Evolutionary conservation across 805 yeast genomes (phyloP).

Genomic region (Candida pseudofarinosa): DNA sequence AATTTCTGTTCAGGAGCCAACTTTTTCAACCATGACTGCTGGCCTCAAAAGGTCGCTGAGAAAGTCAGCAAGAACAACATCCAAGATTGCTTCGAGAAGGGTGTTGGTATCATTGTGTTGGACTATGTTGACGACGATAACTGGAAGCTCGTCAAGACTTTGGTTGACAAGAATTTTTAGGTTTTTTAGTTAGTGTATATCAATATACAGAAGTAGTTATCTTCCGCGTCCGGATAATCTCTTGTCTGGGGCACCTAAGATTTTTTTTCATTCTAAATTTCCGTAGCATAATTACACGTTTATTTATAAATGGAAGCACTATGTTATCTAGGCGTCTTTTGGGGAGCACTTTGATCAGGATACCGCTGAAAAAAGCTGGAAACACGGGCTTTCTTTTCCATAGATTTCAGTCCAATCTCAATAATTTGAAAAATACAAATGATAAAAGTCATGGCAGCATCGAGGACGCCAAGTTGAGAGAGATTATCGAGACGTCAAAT

Average conservation of each 20-base stretch:
- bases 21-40: constrained; percentile 64
- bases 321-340: background rate
- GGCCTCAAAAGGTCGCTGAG: constrained; percentile 67
- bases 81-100: constrained; percentile 46
- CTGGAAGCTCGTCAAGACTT: constrained; percentile 51
- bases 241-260: background rate
- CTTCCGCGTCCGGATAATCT: background rate
- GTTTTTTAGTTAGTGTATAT: background rate
- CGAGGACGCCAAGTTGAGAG: constrained; percentile 26
- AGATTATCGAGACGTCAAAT: constrained; percentile 34
- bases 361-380: background rate
- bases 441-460: background rate
- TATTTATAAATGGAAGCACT: background rate
- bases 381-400: background rate
- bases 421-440: too few species aligned
- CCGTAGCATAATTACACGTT: too few species aligned
- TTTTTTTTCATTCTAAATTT: background rate
- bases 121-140: constrained; percentile 62
- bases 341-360: background rate
- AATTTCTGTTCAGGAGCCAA: constrained; percentile 74
- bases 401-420: background rate
- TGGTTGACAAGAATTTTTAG: constrained; percentile 50
- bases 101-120: constrained; percentile 61
- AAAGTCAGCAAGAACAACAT: constrained; percentile 44
- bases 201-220: background rate